These are phyloP conservation scores for Yamadazyma pseudoaaseri DNA, from an alignment of 1,139 yeast species.

Conservation along the genomic window DNA sequence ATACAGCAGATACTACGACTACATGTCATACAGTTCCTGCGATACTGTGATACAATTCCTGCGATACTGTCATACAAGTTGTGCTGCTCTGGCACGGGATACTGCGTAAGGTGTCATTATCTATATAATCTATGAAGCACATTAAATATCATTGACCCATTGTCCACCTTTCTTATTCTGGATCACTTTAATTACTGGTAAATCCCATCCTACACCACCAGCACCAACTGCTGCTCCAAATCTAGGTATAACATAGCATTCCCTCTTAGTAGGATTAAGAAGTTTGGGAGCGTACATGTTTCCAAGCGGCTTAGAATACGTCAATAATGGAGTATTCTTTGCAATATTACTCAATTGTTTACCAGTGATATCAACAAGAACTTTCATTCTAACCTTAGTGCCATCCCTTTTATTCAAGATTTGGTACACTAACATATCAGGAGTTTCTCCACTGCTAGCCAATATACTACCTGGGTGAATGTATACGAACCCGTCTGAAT, in stretches of 20 bases:
- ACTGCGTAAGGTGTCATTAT: too few species aligned
- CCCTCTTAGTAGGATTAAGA: slow-evolving; percentile 63
- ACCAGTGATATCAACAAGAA: slow-evolving; percentile 74
- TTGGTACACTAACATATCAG: slow-evolving; percentile 72
- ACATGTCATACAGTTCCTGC: too few species aligned
- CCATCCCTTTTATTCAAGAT: slow-evolving; percentile 47
- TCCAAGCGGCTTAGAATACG: slow-evolving; percentile 89
- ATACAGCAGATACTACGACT: too few species aligned
- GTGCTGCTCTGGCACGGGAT: too few species aligned
- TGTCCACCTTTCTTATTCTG: slow-evolving; percentile 63
- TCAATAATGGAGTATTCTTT: slow-evolving; percentile 65
- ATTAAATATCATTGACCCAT: slow-evolving; percentile 52
- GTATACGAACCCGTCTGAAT: slow-evolving; percentile 54
- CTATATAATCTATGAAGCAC: too few species aligned
- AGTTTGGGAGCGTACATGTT: slow-evolving; percentile 84
- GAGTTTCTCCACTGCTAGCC: slow-evolving; percentile 61
- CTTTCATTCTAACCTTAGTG: slow-evolving; percentile 64
- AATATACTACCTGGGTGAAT: slow-evolving; percentile 77
- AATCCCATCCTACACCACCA: slow-evolving; percentile 91
- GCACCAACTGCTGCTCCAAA: slow-evolving; percentile 83
- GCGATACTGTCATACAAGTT: too few species aligned
- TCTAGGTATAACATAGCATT: slow-evolving; percentile 88
- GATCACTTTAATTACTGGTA: slow-evolving; percentile 77
- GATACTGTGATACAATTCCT: too few species aligned
- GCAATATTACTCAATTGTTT: slow-evolving; percentile 78